Evolutionary conservation across 805 yeast species (phyloP).

Genomic region (Hanseniaspora meyeri): DNA sequence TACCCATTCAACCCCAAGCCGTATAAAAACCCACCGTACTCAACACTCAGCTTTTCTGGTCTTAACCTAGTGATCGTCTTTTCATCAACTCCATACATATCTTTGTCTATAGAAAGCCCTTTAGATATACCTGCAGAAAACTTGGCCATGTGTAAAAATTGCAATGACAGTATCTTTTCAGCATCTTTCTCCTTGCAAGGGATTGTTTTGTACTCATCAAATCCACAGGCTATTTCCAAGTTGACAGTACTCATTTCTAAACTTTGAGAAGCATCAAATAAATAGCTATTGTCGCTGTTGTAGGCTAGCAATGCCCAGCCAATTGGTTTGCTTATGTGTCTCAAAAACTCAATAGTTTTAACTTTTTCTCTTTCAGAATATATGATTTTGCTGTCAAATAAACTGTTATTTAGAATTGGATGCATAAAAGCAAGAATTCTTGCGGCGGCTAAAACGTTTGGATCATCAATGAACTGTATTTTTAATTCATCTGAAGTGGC

Average conservation of each 20-base stretch:
- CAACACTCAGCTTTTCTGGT: constrained; percentile 57
- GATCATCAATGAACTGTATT: neutral
- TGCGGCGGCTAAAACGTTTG: neutral
- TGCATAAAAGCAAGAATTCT: constrained; percentile 1
- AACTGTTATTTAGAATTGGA: constrained; percentile 2
- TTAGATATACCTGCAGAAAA: neutral
- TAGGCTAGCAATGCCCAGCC: constrained; percentile 5
- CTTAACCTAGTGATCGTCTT: constrained; percentile 86
- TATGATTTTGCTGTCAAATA: neutral
- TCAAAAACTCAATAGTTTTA: neutral
- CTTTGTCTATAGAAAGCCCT: neutral
- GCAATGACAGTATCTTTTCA: constrained; percentile 4
- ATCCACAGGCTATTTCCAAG: neutral
- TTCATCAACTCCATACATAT: constrained; percentile 33
- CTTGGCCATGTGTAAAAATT: constrained; percentile 2
- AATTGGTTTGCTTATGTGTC: constrained; percentile 5
- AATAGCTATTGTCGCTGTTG: neutral
- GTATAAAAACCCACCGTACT: constrained; percentile 88
- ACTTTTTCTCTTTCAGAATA: constrained; percentile 9
- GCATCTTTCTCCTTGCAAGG: neutral
- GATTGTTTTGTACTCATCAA: neutral
- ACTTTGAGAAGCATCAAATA: neutral
- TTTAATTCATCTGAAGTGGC: too few species aligned
- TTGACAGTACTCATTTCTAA: neutral
- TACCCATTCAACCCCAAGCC: constrained; percentile 92